Base-by-base conservation (phyloP, 2,329 filamentous ascomycete genomes). In the Pseudocercospora macadamiae region DNA sequence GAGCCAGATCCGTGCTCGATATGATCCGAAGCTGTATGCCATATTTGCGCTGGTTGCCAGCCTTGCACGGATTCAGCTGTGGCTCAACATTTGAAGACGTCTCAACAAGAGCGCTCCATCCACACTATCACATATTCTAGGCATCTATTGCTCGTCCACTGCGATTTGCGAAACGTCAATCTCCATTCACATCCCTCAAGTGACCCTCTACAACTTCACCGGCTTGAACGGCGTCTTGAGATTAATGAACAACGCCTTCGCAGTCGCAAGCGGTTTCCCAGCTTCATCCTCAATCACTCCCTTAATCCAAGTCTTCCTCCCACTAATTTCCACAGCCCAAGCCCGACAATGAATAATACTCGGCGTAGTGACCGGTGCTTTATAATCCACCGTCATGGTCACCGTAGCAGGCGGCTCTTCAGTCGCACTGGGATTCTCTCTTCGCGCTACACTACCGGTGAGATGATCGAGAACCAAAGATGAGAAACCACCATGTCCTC, bases 401-500 rank as follows among this genome's bases (percentile, higher is more conserved):
- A 66, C 68, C 14, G 68, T 68, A 3, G 66, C 64, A 4, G 63
- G 63, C 12, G 66, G 64, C 5, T 49, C 49, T 12, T 26, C 23
- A 4, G 4, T 9, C 6, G 19, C 7, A 16, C 39, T 21, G 9
- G 47, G 49, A 9, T 26, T 42, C 10, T 58, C 45, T 12, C 45
- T 18, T 9, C 55, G 10, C 28, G 65, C 61, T 12, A 37, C 28
- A 3, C 34, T 55, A 2, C 66, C 65, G n/a, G 45, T 49, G 0
- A 66, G 25, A 14, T 68, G 64, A 49, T 68, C 66, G 7, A 68
- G 45, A 2, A 68, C 19, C 28, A 69, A 10, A 4, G 56, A 54
- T 18, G 62, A 63, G 52, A 67, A 63, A 3, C 65, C 65, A 10
- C 66, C 68, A 34, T 68, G 66, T 1, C 61, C 65, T 4, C 65